Base-by-base conservation (phyloP, 1,284 basidiomycete genomes). In the Butyriboletus regius region DNA sequence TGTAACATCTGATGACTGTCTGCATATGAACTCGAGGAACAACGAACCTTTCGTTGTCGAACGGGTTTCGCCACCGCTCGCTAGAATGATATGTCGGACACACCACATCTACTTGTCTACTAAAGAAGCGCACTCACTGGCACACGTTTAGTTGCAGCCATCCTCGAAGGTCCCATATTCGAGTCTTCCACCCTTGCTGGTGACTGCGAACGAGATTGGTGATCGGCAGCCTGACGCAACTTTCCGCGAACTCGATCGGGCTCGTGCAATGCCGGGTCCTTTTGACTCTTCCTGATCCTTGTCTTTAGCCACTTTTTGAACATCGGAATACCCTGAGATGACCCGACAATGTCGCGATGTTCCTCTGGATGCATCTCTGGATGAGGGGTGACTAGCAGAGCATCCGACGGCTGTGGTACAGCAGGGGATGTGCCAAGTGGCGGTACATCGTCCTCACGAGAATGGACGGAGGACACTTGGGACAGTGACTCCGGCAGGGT, bases 261-360 rank as follows among this genome's bases (percentile, higher is more conserved):
- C 12, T 29, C 2, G 15, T 32, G n/a, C n/a, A n/a, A n/a, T n/a
- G n/a, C n/a, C n/a, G n/a, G n/a, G n/a, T n/a, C n/a, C n/a, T n/a
- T n/a, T n/a, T n/a, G n/a, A n/a, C n/a, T 29, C 28, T 12, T 29
- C 1, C 28, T 13, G 1, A 1, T 29, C 28, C 28, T 12, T 1
- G 12, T 29, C 12, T 0, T 4, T 13, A 35, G 1, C 34, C n/a
- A 35, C 34, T 6, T 5, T 17, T 18, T 35, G 10, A 18, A 0
- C 8, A 35, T 18, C 5, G 1, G n/a, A 18, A 35, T 17, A 18
- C 34, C 34, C 0, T 12, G n/a, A 17, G 17, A 17, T 35, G 34
- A 3, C 10, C 3, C 7, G 17, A 0, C 6, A 18, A 0, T 18
- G n/a, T 17, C 34, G 0, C 0, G 2, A 10, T 10, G 6, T 35